phyloP scores from a whole-genome alignment of 1,139 yeast genomes.

The Blastobotrys ciferrii region DNA sequence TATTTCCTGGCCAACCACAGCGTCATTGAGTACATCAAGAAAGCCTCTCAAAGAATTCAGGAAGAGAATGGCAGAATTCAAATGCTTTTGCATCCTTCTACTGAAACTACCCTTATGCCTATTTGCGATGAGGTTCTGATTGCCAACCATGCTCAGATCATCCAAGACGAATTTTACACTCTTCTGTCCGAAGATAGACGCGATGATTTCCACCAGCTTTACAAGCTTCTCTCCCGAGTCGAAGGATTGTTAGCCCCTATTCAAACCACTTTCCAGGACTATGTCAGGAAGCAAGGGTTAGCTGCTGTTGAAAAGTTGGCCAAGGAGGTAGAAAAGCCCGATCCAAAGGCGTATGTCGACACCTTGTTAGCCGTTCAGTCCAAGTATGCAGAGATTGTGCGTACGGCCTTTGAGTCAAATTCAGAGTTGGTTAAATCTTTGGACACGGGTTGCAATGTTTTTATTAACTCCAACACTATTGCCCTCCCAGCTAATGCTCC shows the following conservation, averaged over 20 bases:
- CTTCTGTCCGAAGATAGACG: slow-evolving; percentile 75
- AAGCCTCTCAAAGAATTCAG: slow-evolving; percentile 75
- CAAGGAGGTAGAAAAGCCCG: slow-evolving; percentile 46
- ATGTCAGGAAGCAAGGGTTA: slow-evolving; percentile 71
- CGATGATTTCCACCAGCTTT: slow-evolving; percentile 77
- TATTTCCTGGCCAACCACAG: slow-evolving; percentile 68
- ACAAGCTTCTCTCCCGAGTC: slow-evolving; percentile 69
- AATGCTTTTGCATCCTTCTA: slow-evolving; percentile 80
- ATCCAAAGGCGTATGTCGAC: slow-evolving; percentile 79
- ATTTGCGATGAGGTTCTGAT: slow-evolving; percentile 75
- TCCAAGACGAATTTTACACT: slow-evolving; percentile 72
- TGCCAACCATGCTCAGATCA: slow-evolving; percentile 69
- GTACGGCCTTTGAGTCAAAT: slow-evolving; percentile 67
- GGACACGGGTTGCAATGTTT: slow-evolving; percentile 83
- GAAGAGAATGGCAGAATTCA: slow-evolving; percentile 81
- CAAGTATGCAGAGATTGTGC: slow-evolving; percentile 66
- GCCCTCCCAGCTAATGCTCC: slow-evolving; percentile 58
- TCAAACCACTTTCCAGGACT: slow-evolving; percentile 67
- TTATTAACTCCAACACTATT: slow-evolving; percentile 78
- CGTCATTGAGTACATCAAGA: slow-evolving; percentile 86
- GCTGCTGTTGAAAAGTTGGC: slow-evolving; percentile 66
- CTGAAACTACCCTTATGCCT: slow-evolving; percentile 72
- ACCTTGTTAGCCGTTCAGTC: slow-evolving; percentile 69
- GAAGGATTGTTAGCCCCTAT: slow-evolving; percentile 68
- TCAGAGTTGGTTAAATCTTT: slow-evolving; percentile 81